A percentile compares a stretch with the other conserved stretches of the same genome.
phyloP scores from a whole-genome alignment of 2,329 filamentous ascomycete species.

The Pseudogymnoascus verrucosus region DNA sequence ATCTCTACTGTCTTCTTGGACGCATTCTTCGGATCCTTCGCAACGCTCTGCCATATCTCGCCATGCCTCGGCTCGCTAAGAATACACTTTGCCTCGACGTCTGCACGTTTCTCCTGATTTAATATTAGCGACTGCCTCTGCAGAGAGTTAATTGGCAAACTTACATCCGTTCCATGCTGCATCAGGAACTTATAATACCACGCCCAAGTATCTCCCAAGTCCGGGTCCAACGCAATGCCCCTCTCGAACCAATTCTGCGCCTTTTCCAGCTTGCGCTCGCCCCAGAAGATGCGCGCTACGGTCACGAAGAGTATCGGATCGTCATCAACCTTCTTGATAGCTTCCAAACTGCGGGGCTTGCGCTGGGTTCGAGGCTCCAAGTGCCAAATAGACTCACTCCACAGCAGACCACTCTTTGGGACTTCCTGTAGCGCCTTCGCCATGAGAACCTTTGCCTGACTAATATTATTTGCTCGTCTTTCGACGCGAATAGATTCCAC shows the following conservation, averaged over 20 bases:
- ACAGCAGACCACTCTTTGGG: slow-evolving; percentile 77
- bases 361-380: slow-evolving; percentile 86
- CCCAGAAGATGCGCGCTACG: slow-evolving; percentile 93
- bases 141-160: slow-evolving; percentile 18
- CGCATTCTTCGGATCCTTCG: slow-evolving; percentile 80
- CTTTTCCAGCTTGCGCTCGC: slow-evolving; percentile 83
- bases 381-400: slow-evolving; percentile 93
- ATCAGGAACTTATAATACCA: slow-evolving; percentile 94
- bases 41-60: slow-evolving; percentile 79
- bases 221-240: slow-evolving; percentile 77
- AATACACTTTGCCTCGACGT: slow-evolving; percentile 74
- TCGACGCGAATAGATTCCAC: slow-evolving; percentile 92
- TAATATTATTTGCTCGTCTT: slow-evolving; percentile 71
- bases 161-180: slow-evolving; percentile 78
- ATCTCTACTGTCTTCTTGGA: slow-evolving; percentile 70
- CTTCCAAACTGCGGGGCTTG: slow-evolving; percentile 83
- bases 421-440: slow-evolving; percentile 87
- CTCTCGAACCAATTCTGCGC: slow-evolving; percentile 97
- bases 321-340: slow-evolving; percentile 94
- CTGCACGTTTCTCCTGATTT: slow-evolving; percentile 67
- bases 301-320: slow-evolving; percentile 84
- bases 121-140: slow-evolving; percentile 12
- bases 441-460: slow-evolving; percentile 87
- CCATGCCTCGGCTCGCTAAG: slow-evolving; percentile 84
- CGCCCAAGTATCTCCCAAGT: slow-evolving; percentile 89